These are phyloP conservation scores for Ascochyta viciae-villosae DNA, from an alignment of 2,329 filamentous ascomycete species.

Conservation along the genomic window DNA sequence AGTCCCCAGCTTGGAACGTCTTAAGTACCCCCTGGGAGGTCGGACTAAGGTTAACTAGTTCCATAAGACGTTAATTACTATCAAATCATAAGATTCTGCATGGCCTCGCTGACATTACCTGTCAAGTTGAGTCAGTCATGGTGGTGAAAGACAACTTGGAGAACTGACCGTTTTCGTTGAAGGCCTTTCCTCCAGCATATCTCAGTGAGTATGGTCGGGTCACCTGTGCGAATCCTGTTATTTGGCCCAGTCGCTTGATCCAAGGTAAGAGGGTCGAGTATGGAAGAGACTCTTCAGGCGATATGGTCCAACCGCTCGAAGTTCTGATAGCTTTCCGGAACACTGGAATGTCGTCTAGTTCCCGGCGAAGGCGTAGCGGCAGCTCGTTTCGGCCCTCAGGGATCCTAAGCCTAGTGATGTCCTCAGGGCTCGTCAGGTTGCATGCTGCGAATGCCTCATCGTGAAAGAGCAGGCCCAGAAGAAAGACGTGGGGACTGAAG, in stretches of 20 bases:
- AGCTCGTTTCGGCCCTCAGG: not conserved
- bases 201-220: not conserved
- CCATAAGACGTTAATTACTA: no score
- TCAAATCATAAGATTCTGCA: slow-evolving; percentile 32
- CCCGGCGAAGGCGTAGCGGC: not conserved
- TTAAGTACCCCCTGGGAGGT: no score
- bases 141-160: not conserved
- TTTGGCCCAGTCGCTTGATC: not conserved
- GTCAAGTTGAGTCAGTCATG: not conserved
- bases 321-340: not conserved
- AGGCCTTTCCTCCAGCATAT: not conserved
- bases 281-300: not conserved
- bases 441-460: slow-evolving; percentile 40
- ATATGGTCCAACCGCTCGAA: not conserved
- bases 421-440: not conserved
- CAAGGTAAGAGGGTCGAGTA: not conserved
- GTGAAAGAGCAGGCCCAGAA: slow-evolving; percentile 44
- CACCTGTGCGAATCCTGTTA: not conserved
- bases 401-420: not conserved
- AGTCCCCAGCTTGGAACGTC: no score
- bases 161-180: not conserved
- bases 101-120: slow-evolving; percentile 39
- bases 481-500: slow-evolving; percentile 42
- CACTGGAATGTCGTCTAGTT: not conserved
- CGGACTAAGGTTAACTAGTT: no score